Percentiles rank a stretch among this genome's conserved stretches.
These are phyloP conservation scores for Calycina herbarum DNA, from an alignment of 2,329 filamentous ascomycete genomes.

Conservation along the genomic window DNA sequence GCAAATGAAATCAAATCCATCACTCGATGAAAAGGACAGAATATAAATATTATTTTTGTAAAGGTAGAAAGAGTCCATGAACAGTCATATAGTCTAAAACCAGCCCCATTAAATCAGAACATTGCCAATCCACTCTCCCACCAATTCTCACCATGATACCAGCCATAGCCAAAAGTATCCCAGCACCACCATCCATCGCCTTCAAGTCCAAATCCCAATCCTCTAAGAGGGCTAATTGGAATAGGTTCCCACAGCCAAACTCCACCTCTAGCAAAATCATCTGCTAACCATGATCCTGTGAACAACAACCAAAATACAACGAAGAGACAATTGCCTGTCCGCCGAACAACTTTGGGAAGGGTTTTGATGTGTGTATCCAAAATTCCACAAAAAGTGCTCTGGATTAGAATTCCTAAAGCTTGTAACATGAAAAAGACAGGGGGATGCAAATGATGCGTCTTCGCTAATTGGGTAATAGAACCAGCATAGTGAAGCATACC, in stretches of 20 bases:
- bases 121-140: constrained; percentile 52
- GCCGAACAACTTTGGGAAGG: constrained; percentile 49
- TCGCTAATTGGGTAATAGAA: constrained; percentile 64
- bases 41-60: too few relatives aligned
- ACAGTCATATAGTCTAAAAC: too few relatives aligned
- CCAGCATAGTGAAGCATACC: constrained; percentile 71
- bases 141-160: constrained; percentile 64
- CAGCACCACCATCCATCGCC: constrained; percentile 70
- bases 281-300: constrained; percentile 65
- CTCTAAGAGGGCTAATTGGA: constrained; percentile 71
- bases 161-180: constrained; percentile 50
- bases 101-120: not conserved
- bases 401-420: constrained; percentile 62
- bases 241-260: constrained; percentile 81
- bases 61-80: too few relatives aligned
- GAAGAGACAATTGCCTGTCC: constrained; percentile 60
- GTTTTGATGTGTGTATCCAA: constrained; percentile 38
- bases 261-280: constrained; percentile 74
- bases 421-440: constrained; percentile 73
- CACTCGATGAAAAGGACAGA: too few relatives aligned
- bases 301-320: constrained; percentile 66
- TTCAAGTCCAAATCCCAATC: constrained; percentile 60
- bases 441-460: constrained; percentile 52
- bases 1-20: too few relatives aligned
- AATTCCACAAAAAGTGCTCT: constrained; percentile 46